Evolutionary conservation across 257 asterid genomes (phyloP).

Genomic region (Rhazya stricta): DNA sequence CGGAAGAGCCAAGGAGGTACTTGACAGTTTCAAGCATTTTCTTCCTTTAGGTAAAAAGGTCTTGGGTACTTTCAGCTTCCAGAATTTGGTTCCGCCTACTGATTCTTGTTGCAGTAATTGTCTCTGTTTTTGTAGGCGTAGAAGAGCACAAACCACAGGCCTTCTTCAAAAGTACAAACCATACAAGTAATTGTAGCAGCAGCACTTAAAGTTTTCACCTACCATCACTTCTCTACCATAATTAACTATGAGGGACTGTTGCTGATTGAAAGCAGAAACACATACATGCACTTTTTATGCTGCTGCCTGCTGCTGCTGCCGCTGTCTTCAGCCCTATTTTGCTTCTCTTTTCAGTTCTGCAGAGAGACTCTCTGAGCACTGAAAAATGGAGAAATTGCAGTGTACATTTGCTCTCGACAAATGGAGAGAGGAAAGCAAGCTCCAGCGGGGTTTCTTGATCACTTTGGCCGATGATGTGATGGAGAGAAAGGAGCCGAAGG

Average conservation of each 20-base stretch:
- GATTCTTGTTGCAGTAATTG: slow-evolving; percentile 2
- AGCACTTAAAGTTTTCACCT: background rate
- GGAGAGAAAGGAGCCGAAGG: background rate
- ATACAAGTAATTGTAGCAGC: background rate
- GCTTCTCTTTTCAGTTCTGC: background rate
- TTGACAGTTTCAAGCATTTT: slow-evolving; percentile 67
- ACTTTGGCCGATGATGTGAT: background rate
- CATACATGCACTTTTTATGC: slow-evolving; percentile 23
- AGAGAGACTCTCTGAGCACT: background rate
- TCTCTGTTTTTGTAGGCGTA: background rate
- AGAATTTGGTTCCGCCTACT: background rate
- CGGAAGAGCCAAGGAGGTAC: slow-evolving; percentile 74
- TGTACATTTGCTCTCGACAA: background rate
- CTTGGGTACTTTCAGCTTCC: background rate
- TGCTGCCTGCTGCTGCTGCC: background rate
- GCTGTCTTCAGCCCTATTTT: background rate
- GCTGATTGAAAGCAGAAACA: slow-evolving; percentile 5
- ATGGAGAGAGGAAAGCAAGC: background rate
- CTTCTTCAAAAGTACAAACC: too few relatives aligned
- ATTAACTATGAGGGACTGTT: slow-evolving; percentile 16
- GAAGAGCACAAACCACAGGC: background rate
- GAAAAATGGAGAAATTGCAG: slow-evolving; percentile 13
- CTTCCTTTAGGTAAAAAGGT: background rate
- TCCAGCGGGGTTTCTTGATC: background rate
- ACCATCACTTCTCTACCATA: background rate